Percentiles rank a stretch among this genome's conserved stretches.
Conservation (phyloP, 2,329 filamentous ascomycete species). For the Aspergillus sp. region DNA sequence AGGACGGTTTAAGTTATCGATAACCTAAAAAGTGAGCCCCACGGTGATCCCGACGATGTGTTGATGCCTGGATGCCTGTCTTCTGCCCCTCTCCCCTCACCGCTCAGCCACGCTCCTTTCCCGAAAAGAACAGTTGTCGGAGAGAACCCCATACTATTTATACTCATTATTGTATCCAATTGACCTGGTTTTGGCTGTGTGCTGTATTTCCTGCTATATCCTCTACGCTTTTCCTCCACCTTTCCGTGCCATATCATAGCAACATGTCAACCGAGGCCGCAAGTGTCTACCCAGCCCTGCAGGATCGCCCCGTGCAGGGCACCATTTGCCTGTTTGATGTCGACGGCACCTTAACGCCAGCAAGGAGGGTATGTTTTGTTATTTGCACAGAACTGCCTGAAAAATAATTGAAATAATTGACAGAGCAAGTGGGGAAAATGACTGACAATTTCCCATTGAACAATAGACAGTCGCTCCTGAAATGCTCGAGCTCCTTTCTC, state of each 20-base stretch:
- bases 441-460: slow-evolving; percentile 3
- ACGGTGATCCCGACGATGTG: not conserved
- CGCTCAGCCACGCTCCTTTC: not conserved
- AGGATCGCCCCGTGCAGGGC: slow-evolving; percentile 80
- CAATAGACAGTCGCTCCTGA: slow-evolving; percentile 64
- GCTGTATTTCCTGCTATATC: not conserved
- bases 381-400: not conserved
- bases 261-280: slow-evolving; percentile 26
- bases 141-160: not conserved
- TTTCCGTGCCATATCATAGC: slow-evolving; percentile 3
- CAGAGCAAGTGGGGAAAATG: not conserved
- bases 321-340: slow-evolving; percentile 96
- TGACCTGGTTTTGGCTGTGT: not conserved
- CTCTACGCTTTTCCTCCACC: slow-evolving; percentile 5
- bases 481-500: slow-evolving; percentile 72
- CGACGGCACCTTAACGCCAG: slow-evolving; percentile 80
- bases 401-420: not conserved
- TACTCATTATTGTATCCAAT: not conserved
- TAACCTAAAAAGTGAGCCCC: not conserved
- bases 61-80: not conserved
- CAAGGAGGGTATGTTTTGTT: slow-evolving; percentile 59
- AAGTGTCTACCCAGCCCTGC: slow-evolving; percentile 61
- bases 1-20: not conserved
- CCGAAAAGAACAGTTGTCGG: not conserved
- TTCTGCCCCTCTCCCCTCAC: not conserved